Conservation (phyloP, 768 basidiomycete genomes). For the Macrolepiota fuliginosa region DNA sequence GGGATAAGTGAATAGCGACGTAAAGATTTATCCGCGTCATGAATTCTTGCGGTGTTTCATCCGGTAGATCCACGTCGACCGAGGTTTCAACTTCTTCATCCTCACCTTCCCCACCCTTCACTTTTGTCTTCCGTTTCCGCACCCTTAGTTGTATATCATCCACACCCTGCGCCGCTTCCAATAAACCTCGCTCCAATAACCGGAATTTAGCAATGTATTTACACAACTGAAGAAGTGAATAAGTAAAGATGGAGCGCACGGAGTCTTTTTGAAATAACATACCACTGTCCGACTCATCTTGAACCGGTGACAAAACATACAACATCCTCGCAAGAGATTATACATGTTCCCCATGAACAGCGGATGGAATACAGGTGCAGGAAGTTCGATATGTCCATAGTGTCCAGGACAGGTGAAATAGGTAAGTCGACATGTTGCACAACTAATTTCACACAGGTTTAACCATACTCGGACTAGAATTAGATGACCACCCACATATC, state of each 20-base stretch:
- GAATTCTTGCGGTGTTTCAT: slow-evolving; percentile 63
- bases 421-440: slow-evolving; percentile 87
- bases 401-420: slow-evolving; percentile 97
- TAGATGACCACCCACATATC: slow-evolving; percentile 71
- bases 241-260: slow-evolving; percentile 4
- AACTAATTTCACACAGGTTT: slow-evolving; percentile 47
- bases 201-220: slow-evolving; percentile 87
- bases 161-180: slow-evolving; percentile 76
- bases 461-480: neutral
- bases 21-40: slow-evolving; percentile 62
- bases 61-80: slow-evolving; percentile 42
- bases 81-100: slow-evolving; percentile 35
- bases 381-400: slow-evolving; percentile 96
- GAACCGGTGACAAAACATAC: slow-evolving; percentile 94
- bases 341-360: slow-evolving; percentile 92
- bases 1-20: slow-evolving; percentile 53
- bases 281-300: slow-evolving; percentile 77
- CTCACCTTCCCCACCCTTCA: slow-evolving; percentile 36
- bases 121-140: slow-evolving; percentile 27
- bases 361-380: slow-evolving; percentile 94
- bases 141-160: slow-evolving; percentile 60
- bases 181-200: slow-evolving; percentile 84
- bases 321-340: slow-evolving; percentile 81
- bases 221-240: slow-evolving; percentile 48
- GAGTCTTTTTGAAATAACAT: slow-evolving; percentile 16